Evolutionary conservation across 1,284 basidiomycete genomes (phyloP), one percentile per base, ranked within the genome.

Genomic region (Fomes fomentarius): DNA sequence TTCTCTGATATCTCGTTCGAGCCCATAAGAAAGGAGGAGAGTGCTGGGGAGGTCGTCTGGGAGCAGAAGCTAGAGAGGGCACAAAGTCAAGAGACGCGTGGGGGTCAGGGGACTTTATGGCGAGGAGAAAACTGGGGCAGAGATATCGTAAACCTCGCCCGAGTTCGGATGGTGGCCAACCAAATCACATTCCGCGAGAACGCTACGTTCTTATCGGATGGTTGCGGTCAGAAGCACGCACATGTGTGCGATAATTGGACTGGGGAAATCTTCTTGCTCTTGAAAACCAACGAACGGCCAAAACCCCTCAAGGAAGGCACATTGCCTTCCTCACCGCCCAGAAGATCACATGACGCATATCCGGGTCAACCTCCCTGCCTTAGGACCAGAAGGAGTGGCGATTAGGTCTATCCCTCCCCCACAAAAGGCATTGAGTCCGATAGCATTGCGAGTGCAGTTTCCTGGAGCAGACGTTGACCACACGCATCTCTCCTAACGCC

Each of bases 231-330:
- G 39, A 53, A 47, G 54, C 26, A 24, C 34, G 35, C 66, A 67
- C 66, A 66, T 68, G 68, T 56, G 67, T 54, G 28, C 49, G 57
- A 56, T 63, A 62, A 69, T 71, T 69, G 66, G 69, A 54, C 47
- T 58, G 47, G 37, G 44, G 41, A 54, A 43, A 40, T 50, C 56
- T 47, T 43, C 50, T 34, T 10, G 51, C n/a, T n/a, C n/a, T n/a
- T n/a, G n/a, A n/a, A n/a, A n/a, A 52, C 43, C 56, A 62, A 56
- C 70, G 69, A 72, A 72, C 70, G 64, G 70, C 70, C 62, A 72
- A 72, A 71, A 71, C 64, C 64, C 68, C 70, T 67, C 70, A 71
- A 26, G 54, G 56, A 57, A 54, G 56, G 11, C 45, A 48, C 28
- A 12, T 48, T 41, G 41, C 40, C 30, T 30, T 48, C 24, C 34